These are phyloP conservation scores for Nothopassalora personata DNA, from an alignment of 2,329 filamentous ascomycete genomes.

Conservation along the genomic window DNA sequence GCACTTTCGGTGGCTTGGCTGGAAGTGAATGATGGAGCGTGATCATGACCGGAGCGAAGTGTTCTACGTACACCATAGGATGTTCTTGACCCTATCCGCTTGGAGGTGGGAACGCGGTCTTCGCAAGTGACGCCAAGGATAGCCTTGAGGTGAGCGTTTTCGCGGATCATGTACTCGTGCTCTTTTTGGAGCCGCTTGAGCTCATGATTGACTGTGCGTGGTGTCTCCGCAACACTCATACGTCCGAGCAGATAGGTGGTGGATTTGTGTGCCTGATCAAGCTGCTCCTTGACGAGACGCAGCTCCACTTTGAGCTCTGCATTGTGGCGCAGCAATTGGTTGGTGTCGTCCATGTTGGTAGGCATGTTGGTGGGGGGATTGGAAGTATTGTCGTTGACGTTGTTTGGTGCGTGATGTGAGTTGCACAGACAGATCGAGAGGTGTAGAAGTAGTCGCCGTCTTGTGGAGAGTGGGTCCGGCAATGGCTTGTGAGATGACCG, in stretches of 20 bases:
- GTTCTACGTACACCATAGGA: background rate
- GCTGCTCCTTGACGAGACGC: slow-evolving; percentile 21
- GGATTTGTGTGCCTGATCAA: slow-evolving; percentile 19
- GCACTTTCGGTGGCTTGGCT: background rate
- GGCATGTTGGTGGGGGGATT: background rate
- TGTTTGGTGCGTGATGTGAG: background rate
- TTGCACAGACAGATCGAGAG: background rate
- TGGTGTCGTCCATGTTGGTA: slow-evolving; percentile 5
- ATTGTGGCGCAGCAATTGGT: slow-evolving; percentile 17
- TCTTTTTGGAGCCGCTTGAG: slow-evolving; percentile 2
- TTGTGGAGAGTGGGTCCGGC: too few species aligned
- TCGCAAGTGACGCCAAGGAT: background rate
- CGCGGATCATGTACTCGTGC: slow-evolving; percentile 2
- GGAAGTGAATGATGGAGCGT: background rate
- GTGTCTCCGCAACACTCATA: slow-evolving; percentile 1
- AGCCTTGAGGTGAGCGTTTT: slow-evolving; percentile 6
- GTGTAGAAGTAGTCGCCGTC: background rate
- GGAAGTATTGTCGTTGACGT: background rate
- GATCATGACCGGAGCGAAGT: background rate
- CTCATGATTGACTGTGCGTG: background rate
- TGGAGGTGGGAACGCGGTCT: background rate
- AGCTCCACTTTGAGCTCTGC: slow-evolving; percentile 26
- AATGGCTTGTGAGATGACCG: too few species aligned
- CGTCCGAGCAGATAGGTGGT: slow-evolving; percentile 17
- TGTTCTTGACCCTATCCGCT: background rate